phyloP scores from a whole-genome alignment of 2,329 filamentous ascomycete species.

The Diplodia seriata region DNA sequence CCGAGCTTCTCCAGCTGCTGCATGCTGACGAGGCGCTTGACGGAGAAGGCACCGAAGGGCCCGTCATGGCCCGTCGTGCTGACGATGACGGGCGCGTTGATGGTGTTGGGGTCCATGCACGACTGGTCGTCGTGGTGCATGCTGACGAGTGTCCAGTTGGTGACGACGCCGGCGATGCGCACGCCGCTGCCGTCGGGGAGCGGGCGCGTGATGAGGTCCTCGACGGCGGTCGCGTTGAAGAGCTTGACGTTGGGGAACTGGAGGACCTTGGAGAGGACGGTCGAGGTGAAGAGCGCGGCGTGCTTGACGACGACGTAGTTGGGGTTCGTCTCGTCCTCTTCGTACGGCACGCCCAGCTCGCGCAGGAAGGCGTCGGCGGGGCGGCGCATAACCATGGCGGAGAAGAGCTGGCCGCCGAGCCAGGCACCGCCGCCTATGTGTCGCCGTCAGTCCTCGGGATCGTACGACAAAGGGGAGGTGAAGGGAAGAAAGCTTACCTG shows the following conservation, averaged over 20 bases:
- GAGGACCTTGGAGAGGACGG: conserved; percentile 82
- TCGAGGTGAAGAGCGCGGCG: conserved; percentile 89
- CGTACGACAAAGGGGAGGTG: neutral
- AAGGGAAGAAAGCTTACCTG: conserved; percentile 53
- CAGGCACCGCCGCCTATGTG: conserved; percentile 77
- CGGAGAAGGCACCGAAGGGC: conserved; percentile 88
- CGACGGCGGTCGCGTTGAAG: conserved; percentile 92
- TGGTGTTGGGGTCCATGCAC: conserved; percentile 98
- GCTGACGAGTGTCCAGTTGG: conserved; percentile 92
- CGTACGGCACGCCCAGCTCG: conserved; percentile 82
- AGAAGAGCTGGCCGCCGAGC: conserved; percentile 94
- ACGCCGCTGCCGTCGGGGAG: conserved; percentile 54
- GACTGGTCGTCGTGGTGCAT: conserved; percentile 89
- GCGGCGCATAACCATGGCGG: conserved; percentile 94
- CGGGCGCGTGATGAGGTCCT: conserved; percentile 87
- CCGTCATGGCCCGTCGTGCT: conserved; percentile 91
- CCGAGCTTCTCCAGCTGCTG: conserved; percentile 80
- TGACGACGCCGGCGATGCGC: conserved; percentile 86
- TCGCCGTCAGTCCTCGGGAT: neutral
- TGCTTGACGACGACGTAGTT: conserved; percentile 89
- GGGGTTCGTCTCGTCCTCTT: conserved; percentile 74
- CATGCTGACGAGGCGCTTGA: conserved; percentile 92
- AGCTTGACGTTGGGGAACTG: conserved; percentile 91
- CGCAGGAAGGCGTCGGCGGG: conserved; percentile 84
- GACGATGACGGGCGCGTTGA: conserved; percentile 88